These are phyloP conservation scores for Fonsecaea erecta DNA, from an alignment of 2,329 filamentous ascomycete genomes.

Conservation along the genomic window DNA sequence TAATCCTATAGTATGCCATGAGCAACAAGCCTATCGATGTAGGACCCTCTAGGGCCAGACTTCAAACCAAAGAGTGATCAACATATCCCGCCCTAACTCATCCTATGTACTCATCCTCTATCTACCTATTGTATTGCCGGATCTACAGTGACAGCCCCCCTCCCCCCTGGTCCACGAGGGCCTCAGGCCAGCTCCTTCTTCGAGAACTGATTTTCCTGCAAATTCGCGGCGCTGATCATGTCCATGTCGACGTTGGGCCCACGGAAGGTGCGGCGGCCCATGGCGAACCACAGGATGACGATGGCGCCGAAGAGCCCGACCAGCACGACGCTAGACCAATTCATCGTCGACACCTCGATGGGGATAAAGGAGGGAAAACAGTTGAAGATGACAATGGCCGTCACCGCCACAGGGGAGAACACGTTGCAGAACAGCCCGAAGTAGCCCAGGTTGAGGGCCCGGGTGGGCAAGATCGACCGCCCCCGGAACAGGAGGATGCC, in stretches of 20 bases:
- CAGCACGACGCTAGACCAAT: constrained; percentile 45
- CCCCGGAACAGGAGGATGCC: constrained; percentile 19
- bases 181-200: neutral
- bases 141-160: too few relatives aligned
- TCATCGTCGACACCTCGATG: constrained; percentile 45
- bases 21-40: too few relatives aligned
- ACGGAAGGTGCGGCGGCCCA: constrained; percentile 60
- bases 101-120: too few relatives aligned
- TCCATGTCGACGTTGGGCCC: constrained; percentile 78
- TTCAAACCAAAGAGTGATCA: too few relatives aligned
- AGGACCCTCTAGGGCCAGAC: too few relatives aligned
- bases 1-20: too few relatives aligned
- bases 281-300: constrained; percentile 16
- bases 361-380: constrained; percentile 43
- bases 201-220: neutral
- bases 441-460: constrained; percentile 29
- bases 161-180: neutral
- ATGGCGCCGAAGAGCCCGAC: constrained; percentile 31
- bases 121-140: too few relatives aligned
- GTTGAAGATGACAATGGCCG: constrained; percentile 39
- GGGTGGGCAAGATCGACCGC: constrained; percentile 17
- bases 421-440: constrained; percentile 42
- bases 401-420: constrained; percentile 40
- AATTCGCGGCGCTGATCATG: neutral
- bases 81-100: too few relatives aligned